A percentile compares a stretch with the other conserved stretches of the same genome.
Evolutionary conservation across 2,329 filamentous ascomycete genomes (phyloP).

Genomic region (Elsinoe perseae): DNA sequence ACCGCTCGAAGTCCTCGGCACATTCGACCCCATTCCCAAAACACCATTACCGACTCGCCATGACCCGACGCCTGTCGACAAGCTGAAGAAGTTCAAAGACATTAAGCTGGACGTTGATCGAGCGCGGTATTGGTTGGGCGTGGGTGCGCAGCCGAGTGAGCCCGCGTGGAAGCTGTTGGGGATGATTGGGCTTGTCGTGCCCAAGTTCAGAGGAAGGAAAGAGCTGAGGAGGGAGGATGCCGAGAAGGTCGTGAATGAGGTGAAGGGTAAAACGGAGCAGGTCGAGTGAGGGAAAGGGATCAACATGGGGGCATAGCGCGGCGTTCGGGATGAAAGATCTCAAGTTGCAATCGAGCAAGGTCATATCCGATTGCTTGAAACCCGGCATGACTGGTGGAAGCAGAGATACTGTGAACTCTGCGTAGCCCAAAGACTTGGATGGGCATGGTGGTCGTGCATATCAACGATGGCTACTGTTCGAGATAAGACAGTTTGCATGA

Average conservation of each 20-base stretch:
- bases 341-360: neutral
- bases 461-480: too few relatives aligned
- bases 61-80: conserved; percentile 42
- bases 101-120: conserved; percentile 75
- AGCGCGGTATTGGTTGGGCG: conserved; percentile 92
- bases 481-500: too few relatives aligned
- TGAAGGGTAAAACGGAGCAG: neutral
- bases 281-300: neutral
- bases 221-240: neutral
- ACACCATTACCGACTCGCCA: conserved; percentile 20
- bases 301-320: neutral
- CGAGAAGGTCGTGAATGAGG: neutral
- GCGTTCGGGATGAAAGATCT: neutral
- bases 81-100: conserved; percentile 71
- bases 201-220: conserved; percentile 27
- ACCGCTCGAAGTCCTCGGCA: conserved; percentile 82
- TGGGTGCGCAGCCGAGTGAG: conserved; percentile 89
- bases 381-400: too few relatives aligned
- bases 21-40: conserved; percentile 54
- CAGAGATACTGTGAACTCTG: too few relatives aligned
- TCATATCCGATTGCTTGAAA: too few relatives aligned
- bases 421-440: too few relatives aligned
- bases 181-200: conserved; percentile 50
- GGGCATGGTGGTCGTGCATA: too few relatives aligned
- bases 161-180: conserved; percentile 77